These are phyloP conservation scores for Colletotrichum caudatum DNA, from an alignment of 2,329 filamentous ascomycete species.

Conservation along the genomic window DNA sequence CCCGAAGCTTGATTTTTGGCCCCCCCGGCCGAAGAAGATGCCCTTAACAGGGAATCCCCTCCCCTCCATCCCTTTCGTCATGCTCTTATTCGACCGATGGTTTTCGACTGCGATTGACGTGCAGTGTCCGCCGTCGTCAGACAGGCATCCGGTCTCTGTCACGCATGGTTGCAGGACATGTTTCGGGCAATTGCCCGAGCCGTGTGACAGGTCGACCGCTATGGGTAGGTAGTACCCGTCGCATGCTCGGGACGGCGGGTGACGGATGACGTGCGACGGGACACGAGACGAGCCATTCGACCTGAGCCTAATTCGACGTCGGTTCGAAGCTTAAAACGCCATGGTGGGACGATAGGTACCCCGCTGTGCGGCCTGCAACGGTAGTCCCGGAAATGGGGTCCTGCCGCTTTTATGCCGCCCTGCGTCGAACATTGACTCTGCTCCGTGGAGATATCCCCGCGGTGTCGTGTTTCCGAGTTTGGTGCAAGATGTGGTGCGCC, in stretches of 20 bases:
- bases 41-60: fast-evolving
- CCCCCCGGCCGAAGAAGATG: not conserved
- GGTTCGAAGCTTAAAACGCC: not conserved
- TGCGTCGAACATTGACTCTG: not conserved
- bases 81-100: not conserved
- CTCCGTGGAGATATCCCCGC: not conserved
- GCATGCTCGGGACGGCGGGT: no score
- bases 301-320: not conserved
- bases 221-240: not conserved
- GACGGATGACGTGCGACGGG: not conserved
- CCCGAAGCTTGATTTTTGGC: not conserved
- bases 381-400: not conserved
- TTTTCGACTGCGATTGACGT: not conserved
- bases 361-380: not conserved
- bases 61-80: not conserved
- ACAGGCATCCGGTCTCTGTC: not conserved
- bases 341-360: not conserved
- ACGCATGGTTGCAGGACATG: not conserved
- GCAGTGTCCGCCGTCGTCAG: not conserved
- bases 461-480: not conserved
- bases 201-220: not conserved
- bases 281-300: no score
- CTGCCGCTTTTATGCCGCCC: no score
- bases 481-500: not conserved
- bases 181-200: not conserved